Evolutionary conservation across 345 rosid species (phyloP), one percentile per base, ranked within the genome.

Genomic region (Sonneratia caseolaris): DNA sequence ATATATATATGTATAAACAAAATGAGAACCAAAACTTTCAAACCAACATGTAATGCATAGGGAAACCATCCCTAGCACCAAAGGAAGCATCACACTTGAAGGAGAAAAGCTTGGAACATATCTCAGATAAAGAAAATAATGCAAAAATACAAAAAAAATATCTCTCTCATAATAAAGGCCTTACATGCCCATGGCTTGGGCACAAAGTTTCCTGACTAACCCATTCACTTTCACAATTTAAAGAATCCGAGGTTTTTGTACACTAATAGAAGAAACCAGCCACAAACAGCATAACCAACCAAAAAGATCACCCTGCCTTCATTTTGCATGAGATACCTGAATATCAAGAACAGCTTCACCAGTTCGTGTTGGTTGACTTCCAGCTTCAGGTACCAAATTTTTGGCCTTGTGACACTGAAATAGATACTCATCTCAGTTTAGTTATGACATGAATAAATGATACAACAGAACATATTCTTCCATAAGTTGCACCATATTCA

Each of bases 321-420:
- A 35, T 9, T 68, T 9, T n/a, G 36, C 49, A 71, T 56, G 71
- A 19, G 18, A 21, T 19, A 66, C 99, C 99, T 95, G 99, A 80
- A 95, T 86, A 11, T 95, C 99, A 80, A 95, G 83, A 80, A 95
- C 97, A 55, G 97, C 96, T 86, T 90, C 96, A 70, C 99, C 99
- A 32, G 96, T 95, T 73, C 99, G 92, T 49, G 99, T 91, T 65
- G 99, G 96, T 84, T 95, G 97, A 83, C 96, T 90, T 76, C 99
- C 99, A 82, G 99, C 89, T 84, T 95, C 99, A 78, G 99, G 99
- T 67, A 95, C 87, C 86, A 95, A 85, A 83, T 95, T 95, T 80
- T 95, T 95, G 18, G 99, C 99, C 87, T 95, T 95, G 77, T 95
- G 99, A 81, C 99, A 95, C 98, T 94, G 72, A 75, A 77, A 1